Evolutionary conservation across 768 basidiomycete genomes (phyloP).

Genomic region (Porphyrellus cyaneotinctus): DNA sequence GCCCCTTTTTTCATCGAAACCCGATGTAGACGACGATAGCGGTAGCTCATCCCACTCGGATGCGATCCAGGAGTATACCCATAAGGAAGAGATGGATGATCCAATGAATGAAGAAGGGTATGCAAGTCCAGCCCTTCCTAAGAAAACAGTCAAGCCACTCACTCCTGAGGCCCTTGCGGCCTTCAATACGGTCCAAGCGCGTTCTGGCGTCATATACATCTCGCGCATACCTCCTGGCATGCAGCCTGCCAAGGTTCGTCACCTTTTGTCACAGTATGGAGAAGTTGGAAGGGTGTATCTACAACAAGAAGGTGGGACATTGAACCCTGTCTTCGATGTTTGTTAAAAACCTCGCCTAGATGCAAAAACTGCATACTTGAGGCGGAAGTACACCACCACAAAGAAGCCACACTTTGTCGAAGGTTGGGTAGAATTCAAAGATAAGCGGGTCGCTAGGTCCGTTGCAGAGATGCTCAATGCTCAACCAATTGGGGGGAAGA

Average conservation of each 20-base stretch:
- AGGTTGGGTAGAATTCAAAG: slow-evolving; percentile 98
- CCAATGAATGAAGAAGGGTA: slow-evolving; percentile 57
- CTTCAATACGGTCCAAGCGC: slow-evolving; percentile 68
- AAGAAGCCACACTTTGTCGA: slow-evolving; percentile 89
- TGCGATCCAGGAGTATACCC: slow-evolving; percentile 26
- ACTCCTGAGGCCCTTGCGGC: slow-evolving; percentile 71
- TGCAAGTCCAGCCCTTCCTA: slow-evolving; percentile 38
- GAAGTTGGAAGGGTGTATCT: slow-evolving; percentile 91
- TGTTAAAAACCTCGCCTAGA: slow-evolving; percentile 41
- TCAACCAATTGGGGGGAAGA: slow-evolving; percentile 91
- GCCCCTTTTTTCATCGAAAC: not conserved
- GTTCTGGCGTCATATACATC: slow-evolving; percentile 88
- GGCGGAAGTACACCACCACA: slow-evolving; percentile 75
- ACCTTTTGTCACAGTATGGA: slow-evolving; percentile 86
- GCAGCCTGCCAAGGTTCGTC: slow-evolving; percentile 93
- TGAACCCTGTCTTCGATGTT: not conserved
- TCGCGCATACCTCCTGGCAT: slow-evolving; percentile 97
- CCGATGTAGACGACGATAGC: not conserved
- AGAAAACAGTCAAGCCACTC: slow-evolving; percentile 64
- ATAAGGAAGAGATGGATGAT: slow-evolving; percentile 21
- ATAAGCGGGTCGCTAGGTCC: slow-evolving; percentile 85
- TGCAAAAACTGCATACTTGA: slow-evolving; percentile 80
- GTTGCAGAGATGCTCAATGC: slow-evolving; percentile 97
- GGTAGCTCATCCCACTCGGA: not conserved
- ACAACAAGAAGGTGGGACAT: slow-evolving; percentile 76